phyloP scores from a whole-genome alignment of 352 stramenopile species.

The Globisporangium acanthophoron region DNA sequence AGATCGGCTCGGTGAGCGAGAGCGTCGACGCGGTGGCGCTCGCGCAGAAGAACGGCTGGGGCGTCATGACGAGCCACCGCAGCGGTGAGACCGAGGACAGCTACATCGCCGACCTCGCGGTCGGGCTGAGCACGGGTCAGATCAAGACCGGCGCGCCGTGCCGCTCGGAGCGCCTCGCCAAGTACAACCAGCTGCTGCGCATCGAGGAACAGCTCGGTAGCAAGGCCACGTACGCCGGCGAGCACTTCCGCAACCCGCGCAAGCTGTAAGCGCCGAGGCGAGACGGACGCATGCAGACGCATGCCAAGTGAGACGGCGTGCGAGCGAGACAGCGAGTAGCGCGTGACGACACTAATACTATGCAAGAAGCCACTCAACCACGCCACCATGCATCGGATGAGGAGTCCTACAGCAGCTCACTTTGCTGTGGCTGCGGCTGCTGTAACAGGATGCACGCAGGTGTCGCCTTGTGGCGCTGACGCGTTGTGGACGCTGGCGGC shows the following conservation, averaged over 20 bases:
- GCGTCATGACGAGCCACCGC: slow-evolving; percentile 98
- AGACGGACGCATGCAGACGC: too few species aligned
- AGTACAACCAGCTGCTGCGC: slow-evolving; percentile 99
- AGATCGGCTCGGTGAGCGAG: slow-evolving; percentile 99
- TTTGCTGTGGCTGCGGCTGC: too few species aligned
- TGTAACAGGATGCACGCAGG: too few species aligned
- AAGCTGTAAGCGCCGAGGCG: slow-evolving; percentile 5
- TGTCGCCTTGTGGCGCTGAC: too few species aligned
- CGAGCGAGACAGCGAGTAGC: too few species aligned
- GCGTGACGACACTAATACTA: too few species aligned
- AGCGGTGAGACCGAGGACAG: slow-evolving; percentile 99
- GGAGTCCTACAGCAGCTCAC: too few species aligned
- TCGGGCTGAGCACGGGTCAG: slow-evolving; percentile 97
- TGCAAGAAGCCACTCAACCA: too few species aligned
- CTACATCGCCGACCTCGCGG: slow-evolving; percentile 99
- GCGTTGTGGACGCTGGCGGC: too few species aligned
- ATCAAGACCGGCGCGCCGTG: slow-evolving; percentile 99
- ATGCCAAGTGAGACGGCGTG: too few species aligned
- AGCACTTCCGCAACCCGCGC: slow-evolving; percentile 47
- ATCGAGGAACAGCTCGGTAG: slow-evolving; percentile 93
- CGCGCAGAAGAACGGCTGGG: slow-evolving; percentile 98
- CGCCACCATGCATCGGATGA: too few species aligned
- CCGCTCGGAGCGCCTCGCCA: slow-evolving; percentile 95
- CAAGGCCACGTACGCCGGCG: slow-evolving; percentile 34
- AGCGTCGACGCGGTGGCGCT: slow-evolving; percentile 98